Conservation (phyloP, 148 eudicot species). For the Polygonum aviculare region DNA sequence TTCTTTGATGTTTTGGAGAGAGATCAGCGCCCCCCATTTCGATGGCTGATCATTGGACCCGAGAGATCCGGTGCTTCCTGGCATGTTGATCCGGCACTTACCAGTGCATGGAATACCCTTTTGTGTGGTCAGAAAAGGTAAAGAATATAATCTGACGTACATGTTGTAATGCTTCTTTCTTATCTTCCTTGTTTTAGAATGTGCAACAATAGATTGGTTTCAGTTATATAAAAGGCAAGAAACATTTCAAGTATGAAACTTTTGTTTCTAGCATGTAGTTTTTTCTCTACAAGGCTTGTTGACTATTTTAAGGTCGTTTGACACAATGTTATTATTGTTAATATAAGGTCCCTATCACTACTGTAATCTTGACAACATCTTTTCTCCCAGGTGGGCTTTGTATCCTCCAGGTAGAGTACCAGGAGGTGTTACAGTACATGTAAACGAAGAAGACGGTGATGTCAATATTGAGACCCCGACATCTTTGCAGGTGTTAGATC, state of each 20-base stretch:
- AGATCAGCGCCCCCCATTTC: constrained; percentile 71
- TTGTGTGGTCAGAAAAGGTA: constrained; percentile 87
- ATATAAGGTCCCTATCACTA: background rate
- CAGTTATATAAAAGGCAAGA: background rate
- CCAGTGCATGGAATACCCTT: constrained; percentile 98
- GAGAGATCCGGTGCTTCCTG: constrained; percentile 99
- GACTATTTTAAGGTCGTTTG: background rate
- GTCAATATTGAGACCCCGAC: constrained; percentile 84
- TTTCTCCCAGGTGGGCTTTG: constrained; percentile 72
- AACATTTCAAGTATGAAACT: background rate
- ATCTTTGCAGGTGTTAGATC: constrained; percentile 66
- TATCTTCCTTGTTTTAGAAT: background rate
- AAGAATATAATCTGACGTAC: background rate
- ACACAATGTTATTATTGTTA: background rate
- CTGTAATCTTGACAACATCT: constrained; percentile 9
- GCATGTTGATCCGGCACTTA: constrained; percentile 99
- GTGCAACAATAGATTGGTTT: background rate
- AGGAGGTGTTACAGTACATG: constrained; percentile 90
- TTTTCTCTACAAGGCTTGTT: background rate
- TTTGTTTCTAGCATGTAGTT: background rate
- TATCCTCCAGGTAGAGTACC: constrained; percentile 99
- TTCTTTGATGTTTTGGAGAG: constrained; percentile 67
- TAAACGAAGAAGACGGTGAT: constrained; percentile 96
- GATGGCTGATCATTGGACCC: constrained; percentile 97
- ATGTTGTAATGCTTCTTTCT: background rate